phyloP scores from a whole-genome alignment of 768 basidiomycete species.

The Suillus cothurnatus region DNA sequence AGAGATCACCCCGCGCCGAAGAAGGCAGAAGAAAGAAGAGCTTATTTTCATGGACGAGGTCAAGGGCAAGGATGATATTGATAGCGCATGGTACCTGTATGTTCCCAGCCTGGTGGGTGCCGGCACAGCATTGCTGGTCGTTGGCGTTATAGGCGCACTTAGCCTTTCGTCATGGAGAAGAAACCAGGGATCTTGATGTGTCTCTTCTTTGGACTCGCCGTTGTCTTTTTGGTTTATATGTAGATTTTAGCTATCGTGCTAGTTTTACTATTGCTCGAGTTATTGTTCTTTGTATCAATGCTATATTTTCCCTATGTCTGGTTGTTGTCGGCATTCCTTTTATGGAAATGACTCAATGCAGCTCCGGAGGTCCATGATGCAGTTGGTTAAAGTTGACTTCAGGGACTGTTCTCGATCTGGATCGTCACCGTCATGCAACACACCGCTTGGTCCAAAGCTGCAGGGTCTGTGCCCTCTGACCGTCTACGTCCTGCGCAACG shows the following conservation, averaged over 20 bases:
- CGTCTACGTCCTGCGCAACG: conserved; percentile 37
- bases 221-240: conserved; percentile 17
- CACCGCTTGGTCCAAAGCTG: conserved; percentile 26
- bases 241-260: not conserved
- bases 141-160: conserved; percentile 76
- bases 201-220: not conserved
- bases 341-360: not conserved
- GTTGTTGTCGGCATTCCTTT: not conserved
- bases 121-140: conserved; percentile 79
- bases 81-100: conserved; percentile 79
- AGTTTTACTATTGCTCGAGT: not conserved
- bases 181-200: conserved; percentile 56
- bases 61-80: conserved; percentile 56
- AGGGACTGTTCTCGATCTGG: not conserved
- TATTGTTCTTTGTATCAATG: not conserved
- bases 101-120: conserved; percentile 80
- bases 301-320: not conserved
- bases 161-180: conserved; percentile 73
- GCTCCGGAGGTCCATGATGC: not conserved
- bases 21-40: conserved; percentile 61
- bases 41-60: conserved; percentile 46
- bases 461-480: conserved; percentile 58
- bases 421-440: conserved; percentile 1
- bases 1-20: conserved; percentile 40
- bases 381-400: not conserved